phyloP scores from a whole-genome alignment of 768 basidiomycete genomes.

The Kwoniella dendrophila region DNA sequence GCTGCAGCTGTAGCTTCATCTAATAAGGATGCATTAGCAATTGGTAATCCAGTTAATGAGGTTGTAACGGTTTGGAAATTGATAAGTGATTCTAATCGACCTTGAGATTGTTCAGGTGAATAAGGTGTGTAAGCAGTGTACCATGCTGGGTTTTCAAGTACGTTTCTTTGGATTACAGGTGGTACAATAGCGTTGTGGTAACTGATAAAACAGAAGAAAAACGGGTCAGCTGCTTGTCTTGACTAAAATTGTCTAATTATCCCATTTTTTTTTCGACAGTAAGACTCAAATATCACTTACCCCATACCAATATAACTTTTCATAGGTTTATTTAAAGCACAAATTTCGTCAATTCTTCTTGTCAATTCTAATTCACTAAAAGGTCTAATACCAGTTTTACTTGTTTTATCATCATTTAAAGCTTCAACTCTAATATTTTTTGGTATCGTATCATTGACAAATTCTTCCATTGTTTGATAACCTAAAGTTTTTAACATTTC shows the following conservation, averaged over 20 bases:
- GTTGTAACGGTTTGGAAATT: slow-evolving; percentile 97
- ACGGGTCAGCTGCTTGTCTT: slow-evolving; percentile 8
- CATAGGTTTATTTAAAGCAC: slow-evolving; percentile 74
- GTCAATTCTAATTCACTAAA: slow-evolving; percentile 85
- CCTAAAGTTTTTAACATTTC: slow-evolving; percentile 83
- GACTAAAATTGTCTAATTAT: background rate
- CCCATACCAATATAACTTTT: slow-evolving; percentile 99
- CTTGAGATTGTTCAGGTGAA: slow-evolving; percentile 98
- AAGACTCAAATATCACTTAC: slow-evolving; percentile 29
- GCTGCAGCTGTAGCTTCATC: slow-evolving; percentile 95
- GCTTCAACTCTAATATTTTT: slow-evolving; percentile 70
- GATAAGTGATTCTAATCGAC: slow-evolving; percentile 91
- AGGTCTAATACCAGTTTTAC: slow-evolving; percentile 67
- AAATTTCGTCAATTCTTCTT: slow-evolving; percentile 72
- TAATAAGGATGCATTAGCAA: slow-evolving; percentile 91
- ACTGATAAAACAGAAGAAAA: slow-evolving; percentile 9
- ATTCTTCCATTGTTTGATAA: slow-evolving; percentile 83
- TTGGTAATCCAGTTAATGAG: slow-evolving; percentile 90
- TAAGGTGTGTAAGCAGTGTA: slow-evolving; percentile 96
- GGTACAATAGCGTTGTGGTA: slow-evolving; percentile 94
- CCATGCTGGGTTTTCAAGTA: slow-evolving; percentile 90
- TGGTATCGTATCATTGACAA: slow-evolving; percentile 81
- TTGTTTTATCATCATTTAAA: slow-evolving; percentile 62
- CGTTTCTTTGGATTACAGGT: slow-evolving; percentile 88
- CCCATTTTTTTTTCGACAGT: no score